phyloP scores from a whole-genome alignment of 768 basidiomycete genomes.

The Agaricus blazei region DNA sequence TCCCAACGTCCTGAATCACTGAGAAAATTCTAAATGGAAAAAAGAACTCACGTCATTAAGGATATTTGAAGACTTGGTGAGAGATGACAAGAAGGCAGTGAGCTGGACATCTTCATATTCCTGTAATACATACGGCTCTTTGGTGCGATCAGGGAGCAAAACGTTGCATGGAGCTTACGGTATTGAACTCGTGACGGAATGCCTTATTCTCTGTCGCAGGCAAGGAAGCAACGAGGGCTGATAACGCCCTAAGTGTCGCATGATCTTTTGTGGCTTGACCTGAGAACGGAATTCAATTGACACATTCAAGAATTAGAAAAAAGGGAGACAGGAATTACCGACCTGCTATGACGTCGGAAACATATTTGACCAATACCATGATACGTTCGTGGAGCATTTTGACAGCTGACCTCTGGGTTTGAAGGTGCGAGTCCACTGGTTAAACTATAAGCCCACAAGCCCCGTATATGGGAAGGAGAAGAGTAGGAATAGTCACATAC shows the following conservation, averaged over 20 bases:
- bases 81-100: constrained; percentile 78
- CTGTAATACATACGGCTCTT: constrained; percentile 31
- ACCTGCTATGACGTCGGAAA: constrained; percentile 70
- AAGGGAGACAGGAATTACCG: not conserved
- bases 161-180: constrained; percentile 40
- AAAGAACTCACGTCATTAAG: constrained; percentile 74
- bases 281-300: constrained; percentile 19
- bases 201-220: constrained; percentile 80
- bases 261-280: constrained; percentile 78
- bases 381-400: constrained; percentile 96
- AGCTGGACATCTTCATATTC: constrained; percentile 96
- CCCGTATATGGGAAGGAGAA: not conserved
- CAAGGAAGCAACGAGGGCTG: constrained; percentile 81
- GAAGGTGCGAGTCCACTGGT: constrained; percentile 84
- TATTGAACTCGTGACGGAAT: constrained; percentile 87
- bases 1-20: not conserved
- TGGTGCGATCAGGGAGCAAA: not conserved
- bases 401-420: constrained; percentile 90
- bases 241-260: constrained; percentile 74
- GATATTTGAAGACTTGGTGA: constrained; percentile 85
- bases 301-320: not conserved
- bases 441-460: constrained; percentile 5
- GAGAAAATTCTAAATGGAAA: not conserved
- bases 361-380: constrained; percentile 79
- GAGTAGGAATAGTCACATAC: constrained; percentile 38